Percentiles rank a stretch among this genome's conserved stretches.
Conservation (phyloP, 139 green algal genomes). For the Chlorella sp. region DNA sequence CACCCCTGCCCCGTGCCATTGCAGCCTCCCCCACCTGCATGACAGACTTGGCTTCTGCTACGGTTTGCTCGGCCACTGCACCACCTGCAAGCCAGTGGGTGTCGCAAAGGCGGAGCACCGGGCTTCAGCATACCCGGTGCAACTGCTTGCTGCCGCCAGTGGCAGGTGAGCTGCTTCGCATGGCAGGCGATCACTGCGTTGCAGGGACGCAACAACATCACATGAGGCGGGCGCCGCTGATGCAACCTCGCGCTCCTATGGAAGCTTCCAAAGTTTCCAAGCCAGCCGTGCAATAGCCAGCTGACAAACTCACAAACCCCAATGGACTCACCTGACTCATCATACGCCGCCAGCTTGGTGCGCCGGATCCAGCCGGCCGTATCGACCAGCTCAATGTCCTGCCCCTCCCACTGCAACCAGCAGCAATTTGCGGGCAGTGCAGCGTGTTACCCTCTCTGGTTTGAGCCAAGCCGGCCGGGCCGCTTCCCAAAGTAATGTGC, state of each 20-base stretch:
- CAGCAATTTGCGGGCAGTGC: too few relatives aligned
- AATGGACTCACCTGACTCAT: slow-evolving; percentile 62
- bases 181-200: too few relatives aligned
- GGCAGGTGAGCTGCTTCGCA: too few relatives aligned
- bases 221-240: background rate
- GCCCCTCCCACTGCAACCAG: slow-evolving; percentile 8
- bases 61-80: slow-evolving; percentile 24
- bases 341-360: slow-evolving; percentile 43
- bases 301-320: too few relatives aligned
- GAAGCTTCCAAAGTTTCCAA: background rate
- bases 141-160: too few relatives aligned
- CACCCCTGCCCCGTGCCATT: too few relatives aligned
- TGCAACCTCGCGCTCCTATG: background rate
- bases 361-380: slow-evolving; percentile 90
- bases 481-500: too few relatives aligned
- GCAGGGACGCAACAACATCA: too few relatives aligned
- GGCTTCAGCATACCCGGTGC: too few relatives aligned
- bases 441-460: too few relatives aligned
- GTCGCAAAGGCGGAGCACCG: background rate
- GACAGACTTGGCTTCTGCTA: slow-evolving; percentile 45
- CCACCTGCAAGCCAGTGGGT: background rate
- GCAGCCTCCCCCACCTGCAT: slow-evolving; percentile 35
- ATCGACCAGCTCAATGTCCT: slow-evolving; percentile 83
- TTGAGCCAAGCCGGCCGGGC: too few relatives aligned
- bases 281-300: background rate